phyloP scores from a whole-genome alignment of 2,329 filamentous ascomycete genomes.

The Arthrinium puccinioides region DNA sequence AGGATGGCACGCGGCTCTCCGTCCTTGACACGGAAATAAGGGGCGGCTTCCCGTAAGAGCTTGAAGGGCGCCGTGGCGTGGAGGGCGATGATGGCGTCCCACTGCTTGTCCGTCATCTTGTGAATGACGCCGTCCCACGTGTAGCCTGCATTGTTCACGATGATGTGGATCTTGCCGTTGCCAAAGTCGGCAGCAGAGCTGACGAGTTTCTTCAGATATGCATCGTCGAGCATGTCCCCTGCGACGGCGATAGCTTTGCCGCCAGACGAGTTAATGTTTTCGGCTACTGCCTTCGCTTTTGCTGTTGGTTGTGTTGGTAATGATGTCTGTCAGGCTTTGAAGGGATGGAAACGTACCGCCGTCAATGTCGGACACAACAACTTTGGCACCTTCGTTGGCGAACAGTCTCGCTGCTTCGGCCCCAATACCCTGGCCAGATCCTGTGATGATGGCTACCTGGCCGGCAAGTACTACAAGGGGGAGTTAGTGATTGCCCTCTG shows the following conservation, averaged over 20 bases:
- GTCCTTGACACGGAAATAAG: slow-evolving; percentile 83
- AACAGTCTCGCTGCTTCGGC: slow-evolving; percentile 77
- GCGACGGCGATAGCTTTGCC: slow-evolving; percentile 65
- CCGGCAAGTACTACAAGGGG: slow-evolving; percentile 71
- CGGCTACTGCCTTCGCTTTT: slow-evolving; percentile 62
- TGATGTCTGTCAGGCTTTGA: too few species aligned
- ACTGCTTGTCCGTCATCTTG: slow-evolving; percentile 88
- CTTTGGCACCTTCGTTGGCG: slow-evolving; percentile 80
- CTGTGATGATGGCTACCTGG: slow-evolving; percentile 83
- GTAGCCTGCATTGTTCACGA: slow-evolving; percentile 88
- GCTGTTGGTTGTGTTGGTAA: slow-evolving; percentile 35
- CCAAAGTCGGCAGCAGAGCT: slow-evolving; percentile 73
- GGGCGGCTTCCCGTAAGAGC: slow-evolving; percentile 70
- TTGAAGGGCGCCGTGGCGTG: slow-evolving; percentile 84
- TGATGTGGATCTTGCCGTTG: slow-evolving; percentile 79
- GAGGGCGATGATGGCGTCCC: slow-evolving; percentile 78
- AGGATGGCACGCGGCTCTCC: slow-evolving; percentile 71
- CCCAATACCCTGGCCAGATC: slow-evolving; percentile 80
- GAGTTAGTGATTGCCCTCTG: too few species aligned
- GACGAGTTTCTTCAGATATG: slow-evolving; percentile 67
- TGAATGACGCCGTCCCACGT: slow-evolving; percentile 92
- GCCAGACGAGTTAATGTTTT: slow-evolving; percentile 59
- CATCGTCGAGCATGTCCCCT: slow-evolving; percentile 67
- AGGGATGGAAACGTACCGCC: slow-evolving; percentile 37
- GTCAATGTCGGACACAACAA: slow-evolving; percentile 80